These are phyloP conservation scores for Colletotrichum godetiae DNA, from an alignment of 2,329 filamentous ascomycete species.

Conservation along the genomic window DNA sequence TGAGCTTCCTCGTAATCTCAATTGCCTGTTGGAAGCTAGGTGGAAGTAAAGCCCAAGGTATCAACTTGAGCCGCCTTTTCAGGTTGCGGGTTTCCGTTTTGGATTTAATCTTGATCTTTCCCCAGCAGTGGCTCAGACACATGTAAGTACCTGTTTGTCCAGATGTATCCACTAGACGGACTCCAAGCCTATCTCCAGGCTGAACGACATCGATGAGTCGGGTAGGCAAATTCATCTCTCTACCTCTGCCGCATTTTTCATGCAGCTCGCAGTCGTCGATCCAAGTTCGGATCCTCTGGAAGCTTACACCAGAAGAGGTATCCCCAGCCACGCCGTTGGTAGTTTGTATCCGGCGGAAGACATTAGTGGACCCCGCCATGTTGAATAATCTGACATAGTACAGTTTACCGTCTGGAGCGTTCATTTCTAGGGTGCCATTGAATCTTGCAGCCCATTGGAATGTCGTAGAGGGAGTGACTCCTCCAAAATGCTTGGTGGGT, in stretches of 20 bases:
- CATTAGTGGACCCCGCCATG: background rate
- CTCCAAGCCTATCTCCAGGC: background rate
- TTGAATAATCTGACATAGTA: conserved; percentile 1
- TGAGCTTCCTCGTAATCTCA: background rate
- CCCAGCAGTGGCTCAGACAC: conserved; percentile 21
- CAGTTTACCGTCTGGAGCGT: background rate
- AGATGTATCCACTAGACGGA: background rate
- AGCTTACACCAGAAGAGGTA: background rate
- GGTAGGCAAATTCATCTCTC: background rate
- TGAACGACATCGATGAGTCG: background rate
- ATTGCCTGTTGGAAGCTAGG: conserved; percentile 5
- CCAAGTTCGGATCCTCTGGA: background rate
- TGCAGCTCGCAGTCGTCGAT: background rate
- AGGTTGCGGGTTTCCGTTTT: background rate
- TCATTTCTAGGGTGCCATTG: background rate
- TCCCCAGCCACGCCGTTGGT: background rate
- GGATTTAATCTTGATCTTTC: background rate
- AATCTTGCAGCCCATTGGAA: background rate
- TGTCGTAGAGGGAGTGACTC: fast-evolving
- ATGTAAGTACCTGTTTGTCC: background rate
- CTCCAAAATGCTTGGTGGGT: fast-evolving
- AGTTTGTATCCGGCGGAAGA: background rate
- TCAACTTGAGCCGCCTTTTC: background rate
- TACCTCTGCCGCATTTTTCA: background rate
- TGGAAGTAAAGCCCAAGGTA: conserved; percentile 6